These are phyloP conservation scores for Heliosperma pusillum DNA, from an alignment of 148 eudicot genomes.

Conservation along the genomic window DNA sequence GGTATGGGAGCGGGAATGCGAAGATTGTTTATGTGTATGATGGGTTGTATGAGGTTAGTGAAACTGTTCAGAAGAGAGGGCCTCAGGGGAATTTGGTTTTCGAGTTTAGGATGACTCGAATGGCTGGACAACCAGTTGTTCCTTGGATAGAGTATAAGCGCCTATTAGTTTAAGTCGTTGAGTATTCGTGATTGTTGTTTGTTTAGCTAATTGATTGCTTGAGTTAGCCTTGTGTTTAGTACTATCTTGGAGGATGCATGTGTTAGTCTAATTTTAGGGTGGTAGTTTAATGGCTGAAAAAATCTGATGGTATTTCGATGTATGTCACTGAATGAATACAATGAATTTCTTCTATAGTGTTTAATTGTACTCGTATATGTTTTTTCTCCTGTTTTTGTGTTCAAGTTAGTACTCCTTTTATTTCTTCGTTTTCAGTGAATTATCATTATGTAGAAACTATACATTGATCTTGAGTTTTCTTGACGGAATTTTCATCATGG, in stretches of 20 bases:
- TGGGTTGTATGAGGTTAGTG: conserved; percentile 5
- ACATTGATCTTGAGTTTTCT: too few relatives aligned
- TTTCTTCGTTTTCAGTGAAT: too few relatives aligned
- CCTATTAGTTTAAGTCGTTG: neutral
- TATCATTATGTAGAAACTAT: too few relatives aligned
- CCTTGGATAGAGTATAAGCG: neutral
- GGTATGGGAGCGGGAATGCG: neutral
- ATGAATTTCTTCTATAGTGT: neutral
- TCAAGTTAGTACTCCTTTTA: neutral
- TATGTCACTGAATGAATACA: neutral
- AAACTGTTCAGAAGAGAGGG: conserved; percentile 4
- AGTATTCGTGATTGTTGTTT: too few relatives aligned
- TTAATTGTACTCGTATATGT: neutral
- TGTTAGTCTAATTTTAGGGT: neutral
- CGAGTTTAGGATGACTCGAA: conserved; percentile 2
- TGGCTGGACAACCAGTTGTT: neutral
- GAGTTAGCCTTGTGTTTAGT: too few relatives aligned
- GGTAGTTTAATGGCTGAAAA: neutral
- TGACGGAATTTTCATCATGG: too few relatives aligned
- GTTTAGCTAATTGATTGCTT: too few relatives aligned
- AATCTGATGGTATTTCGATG: neutral
- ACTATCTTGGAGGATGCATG: too few relatives aligned
- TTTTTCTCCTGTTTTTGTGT: neutral
- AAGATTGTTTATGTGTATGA: conserved; percentile 15
- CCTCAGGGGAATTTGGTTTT: neutral